phyloP scores from a whole-genome alignment of 257 asterid species.

The Solanum boliviense region DNA sequence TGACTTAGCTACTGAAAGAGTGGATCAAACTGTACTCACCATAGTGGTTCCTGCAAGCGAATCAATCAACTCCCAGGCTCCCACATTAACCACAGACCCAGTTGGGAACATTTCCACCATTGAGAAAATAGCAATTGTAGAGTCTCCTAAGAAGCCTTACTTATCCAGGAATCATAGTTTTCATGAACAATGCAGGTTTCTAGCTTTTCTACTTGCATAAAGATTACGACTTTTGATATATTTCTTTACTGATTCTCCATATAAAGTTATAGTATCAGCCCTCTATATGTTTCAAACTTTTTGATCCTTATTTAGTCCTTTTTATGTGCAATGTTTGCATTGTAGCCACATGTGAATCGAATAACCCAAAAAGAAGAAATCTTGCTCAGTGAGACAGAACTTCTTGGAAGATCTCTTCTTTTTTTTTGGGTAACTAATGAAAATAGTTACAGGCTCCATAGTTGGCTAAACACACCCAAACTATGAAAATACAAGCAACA shows the following conservation, averaged over 20 bases:
- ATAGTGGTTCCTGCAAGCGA: constrained; percentile 6
- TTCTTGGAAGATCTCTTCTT: background rate
- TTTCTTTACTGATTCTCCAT: background rate
- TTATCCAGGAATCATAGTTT: constrained; percentile 15
- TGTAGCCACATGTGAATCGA: background rate
- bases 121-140: background rate
- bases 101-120: background rate
- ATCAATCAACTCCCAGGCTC: background rate
- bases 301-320: background rate
- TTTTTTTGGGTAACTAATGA: background rate
- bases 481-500: background rate
- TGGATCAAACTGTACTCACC: constrained; percentile 1
- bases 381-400: background rate
- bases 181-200: constrained; percentile 20
- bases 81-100: background rate
- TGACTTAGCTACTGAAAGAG: background rate
- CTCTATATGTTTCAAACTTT: background rate
- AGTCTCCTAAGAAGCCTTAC: constrained; percentile 10
- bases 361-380: background rate
- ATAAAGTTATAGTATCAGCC: background rate
- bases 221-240: background rate
- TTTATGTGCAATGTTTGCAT: background rate
- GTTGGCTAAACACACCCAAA: background rate
- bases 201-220: background rate
- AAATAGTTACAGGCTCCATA: background rate